Evolutionary conservation across 257 asterid genomes (phyloP), one percentile per base, ranked within the genome.

Genomic region (Pogostemon cablin): DNA sequence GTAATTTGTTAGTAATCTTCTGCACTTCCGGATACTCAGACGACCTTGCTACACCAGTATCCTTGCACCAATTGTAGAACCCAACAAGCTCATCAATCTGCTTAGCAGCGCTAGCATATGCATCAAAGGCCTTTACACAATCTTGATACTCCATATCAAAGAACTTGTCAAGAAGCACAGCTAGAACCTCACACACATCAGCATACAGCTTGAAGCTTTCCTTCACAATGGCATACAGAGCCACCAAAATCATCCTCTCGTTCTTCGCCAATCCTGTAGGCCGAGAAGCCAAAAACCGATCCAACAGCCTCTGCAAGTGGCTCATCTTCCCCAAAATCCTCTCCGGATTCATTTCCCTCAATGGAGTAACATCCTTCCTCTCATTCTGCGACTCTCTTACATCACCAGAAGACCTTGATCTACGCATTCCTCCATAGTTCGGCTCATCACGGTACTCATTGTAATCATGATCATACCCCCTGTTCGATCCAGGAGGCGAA

Each of bases 11-110:
- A 1, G 91, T 86, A n/a, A 90, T 90, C 77, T 78, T 86, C 75
- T 90, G 96, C 74, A 90, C 95, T 61, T 90, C 93, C 0, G 96
- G 96, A 73, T 83, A 87, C 76, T 89, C 95, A 0, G 95, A 81
- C 1, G 92, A 80, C 77, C 96, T 85, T 0, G 95, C 92, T 41
- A 90, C 80, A 3, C 95, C 95, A 0, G 77, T 86, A 65, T 90
- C 96, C 82, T 88, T 86, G 74, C 95, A 87, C 96, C 95, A 90
- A 78, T 77, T 82, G 60, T 82, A 90, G 66, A 90, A 85, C 4
- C 85, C 89, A 1, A 85, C 68, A 11, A 90, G 84, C 76, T 90
- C 96, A 55, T 86, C 96, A 46, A 90, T 87, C 84, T 89, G 95
- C 79, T 89, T 89, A 0, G 96, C 90, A 0, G 92, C 82, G 11